phyloP scores from a whole-genome alignment of 2,329 filamentous ascomycete genomes.

The Curvularia sp. region DNA sequence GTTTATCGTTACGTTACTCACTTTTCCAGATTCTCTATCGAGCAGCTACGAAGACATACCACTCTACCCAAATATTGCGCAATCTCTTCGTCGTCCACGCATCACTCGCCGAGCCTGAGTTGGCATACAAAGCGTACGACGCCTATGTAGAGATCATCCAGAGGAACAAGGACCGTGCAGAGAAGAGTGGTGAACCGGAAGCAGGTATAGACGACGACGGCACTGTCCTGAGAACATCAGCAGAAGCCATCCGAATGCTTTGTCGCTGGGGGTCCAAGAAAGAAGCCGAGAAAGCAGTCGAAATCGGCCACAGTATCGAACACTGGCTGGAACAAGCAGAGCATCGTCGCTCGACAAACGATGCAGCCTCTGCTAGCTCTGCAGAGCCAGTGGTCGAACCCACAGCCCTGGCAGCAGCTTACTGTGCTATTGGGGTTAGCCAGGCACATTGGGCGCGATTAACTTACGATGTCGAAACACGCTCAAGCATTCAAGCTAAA shows the following conservation, averaged over 20 bases:
- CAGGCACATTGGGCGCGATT: conserved; percentile 86
- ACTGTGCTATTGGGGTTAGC: conserved; percentile 84
- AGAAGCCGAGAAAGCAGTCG: conserved; percentile 79
- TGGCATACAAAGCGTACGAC: conserved; percentile 89
- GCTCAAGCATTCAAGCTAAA: conserved; percentile 76
- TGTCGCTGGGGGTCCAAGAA: conserved; percentile 79
- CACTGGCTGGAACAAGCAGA: conserved; percentile 70
- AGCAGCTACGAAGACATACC: conserved; percentile 90
- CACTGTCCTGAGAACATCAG: conserved; percentile 76
- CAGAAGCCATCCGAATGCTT: conserved; percentile 79
- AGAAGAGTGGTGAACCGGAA: conserved; percentile 74
- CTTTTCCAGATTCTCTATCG: conserved; percentile 75
- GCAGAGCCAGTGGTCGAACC: conserved; percentile 60
- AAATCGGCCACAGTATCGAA: conserved; percentile 74
- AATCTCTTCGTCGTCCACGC: conserved; percentile 88
- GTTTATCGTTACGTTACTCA: neutral
- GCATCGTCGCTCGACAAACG: conserved; percentile 34
- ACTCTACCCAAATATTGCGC: conserved; percentile 87
- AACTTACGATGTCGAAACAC: conserved; percentile 75
- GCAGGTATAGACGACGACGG: conserved; percentile 79
- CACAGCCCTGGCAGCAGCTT: conserved; percentile 67
- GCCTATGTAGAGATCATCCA: conserved; percentile 90
- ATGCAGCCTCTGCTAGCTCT: conserved; percentile 38
- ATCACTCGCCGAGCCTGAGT: conserved; percentile 86
- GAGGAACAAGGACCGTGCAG: conserved; percentile 81